Conservation (phyloP, 2,329 filamentous ascomycete genomes). For the Penicillium paneum region DNA sequence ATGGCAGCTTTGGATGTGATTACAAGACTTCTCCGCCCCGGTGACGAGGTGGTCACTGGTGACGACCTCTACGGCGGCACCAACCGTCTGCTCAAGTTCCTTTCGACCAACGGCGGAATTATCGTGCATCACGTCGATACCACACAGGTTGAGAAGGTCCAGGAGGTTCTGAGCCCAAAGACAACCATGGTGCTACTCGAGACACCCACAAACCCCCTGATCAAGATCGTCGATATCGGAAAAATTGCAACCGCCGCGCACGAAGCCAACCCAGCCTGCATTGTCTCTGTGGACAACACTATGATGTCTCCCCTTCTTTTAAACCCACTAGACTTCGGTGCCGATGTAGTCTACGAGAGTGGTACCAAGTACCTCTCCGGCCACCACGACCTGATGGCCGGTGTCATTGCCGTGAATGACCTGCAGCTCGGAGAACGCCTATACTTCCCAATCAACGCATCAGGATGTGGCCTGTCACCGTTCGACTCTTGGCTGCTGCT, state of each 20-base stretch:
- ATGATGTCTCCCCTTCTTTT: constrained; percentile 95
- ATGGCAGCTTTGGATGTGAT: constrained; percentile 98
- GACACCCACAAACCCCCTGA: constrained; percentile 94
- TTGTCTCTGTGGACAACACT: constrained; percentile 96
- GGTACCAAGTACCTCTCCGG: constrained; percentile 97
- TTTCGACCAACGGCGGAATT: constrained; percentile 85
- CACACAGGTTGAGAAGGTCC: constrained; percentile 70
- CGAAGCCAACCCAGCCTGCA: constrained; percentile 69
- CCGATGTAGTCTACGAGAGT: constrained; percentile 95
- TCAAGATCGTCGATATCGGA: constrained; percentile 93
- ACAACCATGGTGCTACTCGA: constrained; percentile 95
- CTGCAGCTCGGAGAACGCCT: constrained; percentile 77
- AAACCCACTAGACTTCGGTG: constrained; percentile 90
- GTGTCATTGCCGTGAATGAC: constrained; percentile 90
- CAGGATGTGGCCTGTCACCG: constrained; percentile 87
- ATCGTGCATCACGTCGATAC: constrained; percentile 96
- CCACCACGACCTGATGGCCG: constrained; percentile 98
- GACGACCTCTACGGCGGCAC: constrained; percentile 96
- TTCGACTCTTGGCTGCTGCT: constrained; percentile 96
- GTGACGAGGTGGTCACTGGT: constrained; percentile 95
- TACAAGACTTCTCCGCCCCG: constrained; percentile 80
- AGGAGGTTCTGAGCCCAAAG: constrained; percentile 67
- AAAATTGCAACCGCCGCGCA: constrained; percentile 75
- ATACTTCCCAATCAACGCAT: constrained; percentile 96
- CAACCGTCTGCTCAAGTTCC: constrained; percentile 87